Percentiles rank a stretch among this genome's conserved stretches.
Evolutionary conservation across 805 yeast genomes (phyloP).

Genomic region (Hyphopichia homilentoma): DNA sequence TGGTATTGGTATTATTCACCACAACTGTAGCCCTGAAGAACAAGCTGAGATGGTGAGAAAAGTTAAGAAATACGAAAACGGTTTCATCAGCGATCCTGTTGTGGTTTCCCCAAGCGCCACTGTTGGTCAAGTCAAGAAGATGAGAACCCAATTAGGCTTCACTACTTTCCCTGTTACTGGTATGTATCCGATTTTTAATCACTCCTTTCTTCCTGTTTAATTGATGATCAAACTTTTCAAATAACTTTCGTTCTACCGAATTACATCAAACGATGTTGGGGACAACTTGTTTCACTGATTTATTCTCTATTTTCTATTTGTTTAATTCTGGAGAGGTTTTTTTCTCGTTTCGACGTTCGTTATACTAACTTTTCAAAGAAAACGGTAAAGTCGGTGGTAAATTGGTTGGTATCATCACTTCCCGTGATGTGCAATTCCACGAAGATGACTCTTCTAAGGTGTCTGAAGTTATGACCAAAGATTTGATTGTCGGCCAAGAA

Average conservation of each 20-base stretch:
- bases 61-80: constrained; percentile 96
- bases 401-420: constrained; percentile 90
- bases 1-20: constrained; percentile 98
- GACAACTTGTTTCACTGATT: constrained; percentile 44
- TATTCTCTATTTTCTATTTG: background rate
- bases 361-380: constrained; percentile 50
- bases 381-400: constrained; percentile 84
- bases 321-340: constrained; percentile 1
- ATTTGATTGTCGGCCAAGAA: constrained; percentile 74
- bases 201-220: constrained; percentile 8
- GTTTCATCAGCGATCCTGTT: constrained; percentile 88
- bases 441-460: constrained; percentile 64
- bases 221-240: constrained; percentile 53
- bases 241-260: constrained; percentile 99
- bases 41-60: constrained; percentile 98
- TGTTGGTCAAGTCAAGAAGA: constrained; percentile 72
- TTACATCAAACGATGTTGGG: constrained; percentile 95
- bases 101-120: constrained; percentile 75
- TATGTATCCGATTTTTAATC: constrained; percentile 49
- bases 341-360: constrained; percentile 1
- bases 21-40: constrained; percentile 93
- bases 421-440: constrained; percentile 95
- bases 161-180: constrained; percentile 99
- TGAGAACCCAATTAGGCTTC: constrained; percentile 77
- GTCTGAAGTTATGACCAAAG: constrained; percentile 84